Conservation (phyloP, 495 filamentous ascomycete genomes). For the Penicillium longicatenatum region DNA sequence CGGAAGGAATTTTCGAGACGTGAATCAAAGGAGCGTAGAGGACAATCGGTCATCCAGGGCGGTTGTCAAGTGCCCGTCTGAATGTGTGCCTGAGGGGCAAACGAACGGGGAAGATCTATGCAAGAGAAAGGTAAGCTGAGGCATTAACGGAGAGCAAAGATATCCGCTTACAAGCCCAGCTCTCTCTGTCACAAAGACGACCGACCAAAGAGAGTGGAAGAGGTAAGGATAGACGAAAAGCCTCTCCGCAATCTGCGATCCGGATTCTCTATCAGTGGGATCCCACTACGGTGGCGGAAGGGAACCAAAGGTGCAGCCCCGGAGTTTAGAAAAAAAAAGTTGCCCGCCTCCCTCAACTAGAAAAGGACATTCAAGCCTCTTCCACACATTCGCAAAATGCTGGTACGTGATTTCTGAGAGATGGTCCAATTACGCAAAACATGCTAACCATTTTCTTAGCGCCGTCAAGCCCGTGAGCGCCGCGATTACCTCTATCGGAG, state of each 20-base stretch:
- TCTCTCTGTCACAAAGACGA: constrained; percentile 26
- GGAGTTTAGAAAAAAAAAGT: constrained; percentile 46
- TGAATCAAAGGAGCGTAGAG: constrained; percentile 35
- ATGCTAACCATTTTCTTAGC: constrained; percentile 34
- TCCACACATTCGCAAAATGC: constrained; percentile 34
- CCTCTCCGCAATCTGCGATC: constrained; percentile 35
- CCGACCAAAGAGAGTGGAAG: constrained; percentile 29
- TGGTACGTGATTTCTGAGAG: constrained; percentile 34
- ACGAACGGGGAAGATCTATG: constrained; percentile 14
- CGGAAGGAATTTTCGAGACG: constrained; percentile 1
- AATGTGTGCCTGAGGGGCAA: constrained; percentile 32
- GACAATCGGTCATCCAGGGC: constrained; percentile 28
- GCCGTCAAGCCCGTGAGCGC: constrained; percentile 78
- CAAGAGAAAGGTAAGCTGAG: constrained; percentile 4
- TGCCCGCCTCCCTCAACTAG: constrained; percentile 29
- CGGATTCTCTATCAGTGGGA: constrained; percentile 36
- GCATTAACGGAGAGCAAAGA: neutral
- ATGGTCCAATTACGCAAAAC: neutral
- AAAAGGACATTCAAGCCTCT: constrained; percentile 7
- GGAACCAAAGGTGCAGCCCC: constrained; percentile 38
- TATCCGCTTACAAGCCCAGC: constrained; percentile 14
- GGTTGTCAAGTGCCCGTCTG: constrained; percentile 15
- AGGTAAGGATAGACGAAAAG: constrained; percentile 25
- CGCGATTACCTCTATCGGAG: constrained; percentile 92
- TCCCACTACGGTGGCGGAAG: constrained; percentile 36